phyloP scores from a whole-genome alignment of 139 green algal species.

The Coelastrella sp. region DNA sequence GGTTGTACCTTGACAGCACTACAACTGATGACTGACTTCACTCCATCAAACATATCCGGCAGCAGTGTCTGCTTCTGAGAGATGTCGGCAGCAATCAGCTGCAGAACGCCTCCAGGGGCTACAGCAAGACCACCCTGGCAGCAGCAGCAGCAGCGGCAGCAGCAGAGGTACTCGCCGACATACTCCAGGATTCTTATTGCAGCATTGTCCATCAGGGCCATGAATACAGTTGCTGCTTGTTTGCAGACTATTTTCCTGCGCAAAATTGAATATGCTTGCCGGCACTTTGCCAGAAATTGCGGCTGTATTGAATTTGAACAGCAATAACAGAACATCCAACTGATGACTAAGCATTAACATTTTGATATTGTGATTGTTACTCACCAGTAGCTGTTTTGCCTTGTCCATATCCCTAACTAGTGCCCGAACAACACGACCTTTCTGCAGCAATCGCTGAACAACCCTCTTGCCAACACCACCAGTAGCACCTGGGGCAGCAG shows the following conservation, averaged over 20 bases:
- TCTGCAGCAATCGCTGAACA: slow-evolving; percentile 76
- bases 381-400: slow-evolving; percentile 73
- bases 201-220: no score
- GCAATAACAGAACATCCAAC: no score
- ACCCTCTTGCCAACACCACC: slow-evolving; percentile 87
- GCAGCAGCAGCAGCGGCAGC: slow-evolving; percentile 35
- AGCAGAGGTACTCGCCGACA: slow-evolving; percentile 38
- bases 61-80: slow-evolving; percentile 80
- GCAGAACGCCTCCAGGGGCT: slow-evolving; percentile 67
- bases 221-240: no score
- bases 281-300: background rate
- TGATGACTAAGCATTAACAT: no score
- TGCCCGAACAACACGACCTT: slow-evolving; percentile 75
- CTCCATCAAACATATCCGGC: slow-evolving; percentile 78
- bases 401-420: slow-evolving; percentile 81
- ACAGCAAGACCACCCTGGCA: slow-evolving; percentile 37
- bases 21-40: slow-evolving; percentile 78
- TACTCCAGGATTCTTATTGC: background rate
- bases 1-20: slow-evolving; percentile 80
- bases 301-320: background rate
- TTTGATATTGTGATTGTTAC: no score
- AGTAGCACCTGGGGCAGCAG: slow-evolving; percentile 73
- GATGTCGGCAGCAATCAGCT: slow-evolving; percentile 86
- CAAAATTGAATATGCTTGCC: no score
- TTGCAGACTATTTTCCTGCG: no score